Evolutionary conservation across 2,329 filamentous ascomycete genomes (phyloP), one percentile per base, ranked within the genome.

Genomic region (Trichophyton rubrum): DNA sequence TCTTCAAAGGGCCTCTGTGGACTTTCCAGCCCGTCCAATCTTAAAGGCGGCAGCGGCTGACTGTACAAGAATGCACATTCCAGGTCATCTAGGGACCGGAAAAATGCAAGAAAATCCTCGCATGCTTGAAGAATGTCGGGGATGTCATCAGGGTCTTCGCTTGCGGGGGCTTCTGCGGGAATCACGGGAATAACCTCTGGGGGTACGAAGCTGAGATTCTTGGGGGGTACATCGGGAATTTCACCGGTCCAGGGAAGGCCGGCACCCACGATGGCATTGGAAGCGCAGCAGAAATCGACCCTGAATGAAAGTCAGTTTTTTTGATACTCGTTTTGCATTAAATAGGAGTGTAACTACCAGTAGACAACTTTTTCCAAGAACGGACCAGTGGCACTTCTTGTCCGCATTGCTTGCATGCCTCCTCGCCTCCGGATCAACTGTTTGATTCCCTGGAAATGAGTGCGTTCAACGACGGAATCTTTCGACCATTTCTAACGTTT

Each of bases 331-430:
- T 35, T 33, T 11, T 9, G 9, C 27, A 17, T 35, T 15, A 2
- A 6, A 7, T 30, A 22, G 43, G 24, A 43, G 11, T 11, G 13
- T 49, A 57, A 58, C 41, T 67, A 71, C 69, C 69, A 71, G 62
- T 70, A 71, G 41, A 71, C 61, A n/a, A 71, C 66, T 56, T 67
- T 70, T 63, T 69, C 68, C 53, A 71, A 51, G 55, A 71, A 70
- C 27, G 63, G 64, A 40, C 65, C 69, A 2, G 67, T 67, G 2
- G 64, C 64, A 38, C 64, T 69, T 3, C 67, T 66, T 3, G 62
- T 57, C 40, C 65, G 65, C 65, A 71, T 66, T 56, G 65, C 66
- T 53, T 65, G 65, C 69, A 71, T 71, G 1, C 69, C 69, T 22
- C 68, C 69, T 35, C 69, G 67, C 51, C 66, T 66, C 56, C 67